phyloP scores from a whole-genome alignment of 1,284 basidiomycete genomes.

The Erythrobasidium hasegawianum region DNA sequence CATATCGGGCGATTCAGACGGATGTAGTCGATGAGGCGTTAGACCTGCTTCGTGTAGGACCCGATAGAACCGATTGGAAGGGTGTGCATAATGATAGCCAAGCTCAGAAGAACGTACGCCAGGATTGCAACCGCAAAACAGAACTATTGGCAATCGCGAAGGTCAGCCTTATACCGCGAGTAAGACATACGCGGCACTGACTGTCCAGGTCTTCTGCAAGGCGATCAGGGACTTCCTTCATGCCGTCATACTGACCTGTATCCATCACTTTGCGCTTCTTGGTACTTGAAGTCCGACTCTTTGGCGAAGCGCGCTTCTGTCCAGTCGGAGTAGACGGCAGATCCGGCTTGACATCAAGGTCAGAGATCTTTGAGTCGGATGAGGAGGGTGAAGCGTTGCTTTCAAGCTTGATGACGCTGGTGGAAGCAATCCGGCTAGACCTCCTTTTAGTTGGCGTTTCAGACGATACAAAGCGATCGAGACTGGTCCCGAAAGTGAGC shows the following conservation, averaged over 20 bases:
- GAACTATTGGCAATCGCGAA: too few relatives aligned
- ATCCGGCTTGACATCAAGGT: background rate
- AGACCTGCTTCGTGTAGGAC: slow-evolving; percentile 31
- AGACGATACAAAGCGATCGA: slow-evolving; percentile 11
- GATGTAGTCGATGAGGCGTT: slow-evolving; percentile 17
- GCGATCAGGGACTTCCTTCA: slow-evolving; percentile 25
- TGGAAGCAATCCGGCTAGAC: background rate
- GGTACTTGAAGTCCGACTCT: background rate
- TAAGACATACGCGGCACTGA: background rate
- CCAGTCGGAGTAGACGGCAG: background rate
- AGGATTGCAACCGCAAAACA: slow-evolving; percentile 34
- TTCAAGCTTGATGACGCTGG: too few relatives aligned
- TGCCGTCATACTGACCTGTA: slow-evolving; percentile 21
- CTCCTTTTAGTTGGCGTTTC: background rate
- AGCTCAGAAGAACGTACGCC: slow-evolving; percentile 23
- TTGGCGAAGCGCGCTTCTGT: background rate
- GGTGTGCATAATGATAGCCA: slow-evolving; percentile 33
- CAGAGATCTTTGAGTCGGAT: background rate
- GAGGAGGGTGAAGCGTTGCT: background rate
- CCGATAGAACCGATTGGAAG: slow-evolving; percentile 34
- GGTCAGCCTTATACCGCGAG: background rate
- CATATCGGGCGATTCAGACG: slow-evolving; percentile 29
- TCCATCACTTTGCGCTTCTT: slow-evolving; percentile 9
- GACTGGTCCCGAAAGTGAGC: slow-evolving; percentile 9
- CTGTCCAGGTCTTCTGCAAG: slow-evolving; percentile 29